Base-by-base conservation (phyloP, 2,329 filamentous ascomycete species). In the Fusarium begoniae region DNA sequence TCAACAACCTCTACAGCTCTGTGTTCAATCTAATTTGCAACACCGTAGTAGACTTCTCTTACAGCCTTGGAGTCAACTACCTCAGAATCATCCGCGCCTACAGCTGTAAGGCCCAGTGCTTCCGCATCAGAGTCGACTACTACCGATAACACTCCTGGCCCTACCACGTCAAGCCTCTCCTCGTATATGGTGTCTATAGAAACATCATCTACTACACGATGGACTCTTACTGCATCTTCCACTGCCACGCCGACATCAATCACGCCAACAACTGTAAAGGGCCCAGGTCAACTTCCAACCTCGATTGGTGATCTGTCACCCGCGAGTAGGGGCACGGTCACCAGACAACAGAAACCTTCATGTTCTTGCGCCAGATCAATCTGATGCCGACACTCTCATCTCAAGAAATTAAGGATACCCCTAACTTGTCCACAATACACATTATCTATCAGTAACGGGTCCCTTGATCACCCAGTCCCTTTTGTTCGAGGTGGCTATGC, bases 181-280 rank as follows among this genome's bases (percentile, higher is more conserved):
- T 50, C 11, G 5, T 15, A 5, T 0, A n/a, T 15, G 8, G 30
- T 5, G 20, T 6, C 20, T 15, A 14, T 20, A 30, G 7, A 30
- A 30, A 17, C 20, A 9, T 17, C n/a, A 57, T 44, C 40, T 13
- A 15, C 22, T 17, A 44, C 28, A 57, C 26, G 9, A n/a, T 35
- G n/a, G 17, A 13, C 17, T 8, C 12, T 44, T 22, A 26, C 40
- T 35, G 9, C 43, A 28, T 44, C 40, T 13, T 6, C 54, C 28
- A 35, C n/a, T 57, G 12, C 35, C 28, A 20, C 3, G 28, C 22
- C 38, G 14, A 24, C 53, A 35, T 8, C 28, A 15, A 32, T 28
- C 28, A 44, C 6, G 54, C 13, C 40, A 14, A 57, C 9, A 10
- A n/a, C 28, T 8, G 24, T n/a, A 15, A 44, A 44, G 17, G 15